These are phyloP conservation scores for Penicillium atrosanguineum DNA, from an alignment of 495 filamentous ascomycete genomes.

Conservation along the genomic window DNA sequence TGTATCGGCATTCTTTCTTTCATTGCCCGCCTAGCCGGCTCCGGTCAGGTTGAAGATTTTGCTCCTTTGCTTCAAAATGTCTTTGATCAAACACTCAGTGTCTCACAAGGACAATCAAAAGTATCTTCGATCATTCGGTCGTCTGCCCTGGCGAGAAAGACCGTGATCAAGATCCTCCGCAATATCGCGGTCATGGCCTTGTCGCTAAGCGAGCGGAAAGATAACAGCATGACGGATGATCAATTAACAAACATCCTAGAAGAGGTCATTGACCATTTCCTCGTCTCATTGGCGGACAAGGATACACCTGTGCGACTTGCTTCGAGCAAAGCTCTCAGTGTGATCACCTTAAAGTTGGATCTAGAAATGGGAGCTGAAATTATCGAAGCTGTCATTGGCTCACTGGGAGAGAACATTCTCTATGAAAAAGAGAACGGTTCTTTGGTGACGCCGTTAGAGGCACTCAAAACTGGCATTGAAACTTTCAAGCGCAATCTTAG, in stretches of 20 bases:
- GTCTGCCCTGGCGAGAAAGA: conserved; percentile 75
- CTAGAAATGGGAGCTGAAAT: conserved; percentile 78
- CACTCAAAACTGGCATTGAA: conserved; percentile 27
- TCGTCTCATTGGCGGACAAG: conserved; percentile 69
- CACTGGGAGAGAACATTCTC: conserved; percentile 74
- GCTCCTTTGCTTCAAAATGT: conserved; percentile 47
- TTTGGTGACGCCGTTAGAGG: conserved; percentile 36
- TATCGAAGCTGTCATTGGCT: conserved; percentile 76
- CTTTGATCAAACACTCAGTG: conserved; percentile 47
- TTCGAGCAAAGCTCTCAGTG: conserved; percentile 87
- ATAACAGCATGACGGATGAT: conserved; percentile 34
- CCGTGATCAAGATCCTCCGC: conserved; percentile 78
- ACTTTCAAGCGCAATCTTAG: conserved; percentile 58
- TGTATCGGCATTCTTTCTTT: conserved; percentile 74
- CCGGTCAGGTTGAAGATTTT: conserved; percentile 53
- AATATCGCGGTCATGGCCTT: conserved; percentile 65
- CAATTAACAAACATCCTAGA: conserved; percentile 47
- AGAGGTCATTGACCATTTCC: conserved; percentile 67
- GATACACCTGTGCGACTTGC: conserved; percentile 87
- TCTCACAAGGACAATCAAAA: conserved; percentile 35
- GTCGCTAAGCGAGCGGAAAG: conserved; percentile 39
- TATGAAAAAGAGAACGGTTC: conserved; percentile 49
- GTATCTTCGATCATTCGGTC: conserved; percentile 49
- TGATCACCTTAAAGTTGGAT: conserved; percentile 76
- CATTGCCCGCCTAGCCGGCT: conserved; percentile 66